Conservation (phyloP, 2,329 filamentous ascomycete species). For the Paraphoma sp. region DNA sequence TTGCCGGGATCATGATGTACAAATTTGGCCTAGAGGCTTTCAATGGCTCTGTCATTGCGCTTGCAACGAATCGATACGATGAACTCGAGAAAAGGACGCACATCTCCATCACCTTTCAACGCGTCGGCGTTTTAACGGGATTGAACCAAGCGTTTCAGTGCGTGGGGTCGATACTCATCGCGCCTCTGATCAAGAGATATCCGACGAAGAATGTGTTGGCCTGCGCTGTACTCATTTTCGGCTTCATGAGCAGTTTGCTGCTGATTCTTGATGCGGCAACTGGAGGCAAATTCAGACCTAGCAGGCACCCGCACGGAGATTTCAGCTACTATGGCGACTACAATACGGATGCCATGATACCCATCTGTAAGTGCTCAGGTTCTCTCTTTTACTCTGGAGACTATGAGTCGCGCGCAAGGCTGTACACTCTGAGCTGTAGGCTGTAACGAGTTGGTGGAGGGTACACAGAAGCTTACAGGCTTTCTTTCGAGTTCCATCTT, state of each 20-base stretch:
- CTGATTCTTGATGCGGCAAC: conserved; percentile 58
- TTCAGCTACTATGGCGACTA: conserved; percentile 58
- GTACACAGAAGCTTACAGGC: too few species aligned
- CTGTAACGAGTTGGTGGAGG: not conserved
- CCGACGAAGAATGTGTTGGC: conserved; percentile 56
- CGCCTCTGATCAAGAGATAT: conserved; percentile 57
- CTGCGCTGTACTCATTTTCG: conserved; percentile 54
- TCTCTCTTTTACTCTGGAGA: conserved; percentile 26
- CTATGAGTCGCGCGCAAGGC: not conserved
- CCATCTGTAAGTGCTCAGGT: conserved; percentile 49
- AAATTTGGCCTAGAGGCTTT: conserved; percentile 61
- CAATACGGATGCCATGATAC: conserved; percentile 58
- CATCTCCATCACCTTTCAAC: conserved; percentile 53
- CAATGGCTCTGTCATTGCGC: conserved; percentile 58
- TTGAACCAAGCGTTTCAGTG: conserved; percentile 61
- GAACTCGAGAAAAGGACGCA: conserved; percentile 47
- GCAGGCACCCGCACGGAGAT: conserved; percentile 44
- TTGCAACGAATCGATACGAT: conserved; percentile 60
- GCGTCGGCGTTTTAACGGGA: conserved; percentile 56
- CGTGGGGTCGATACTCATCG: conserved; percentile 59
- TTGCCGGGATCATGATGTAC: conserved; percentile 59
- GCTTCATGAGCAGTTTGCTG: conserved; percentile 55
- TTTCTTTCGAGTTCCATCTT: too few species aligned
- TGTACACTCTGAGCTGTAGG: not conserved
- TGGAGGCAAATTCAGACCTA: conserved; percentile 53